Conservation (phyloP, 331 rosid species). For the Saraca asoca region DNA sequence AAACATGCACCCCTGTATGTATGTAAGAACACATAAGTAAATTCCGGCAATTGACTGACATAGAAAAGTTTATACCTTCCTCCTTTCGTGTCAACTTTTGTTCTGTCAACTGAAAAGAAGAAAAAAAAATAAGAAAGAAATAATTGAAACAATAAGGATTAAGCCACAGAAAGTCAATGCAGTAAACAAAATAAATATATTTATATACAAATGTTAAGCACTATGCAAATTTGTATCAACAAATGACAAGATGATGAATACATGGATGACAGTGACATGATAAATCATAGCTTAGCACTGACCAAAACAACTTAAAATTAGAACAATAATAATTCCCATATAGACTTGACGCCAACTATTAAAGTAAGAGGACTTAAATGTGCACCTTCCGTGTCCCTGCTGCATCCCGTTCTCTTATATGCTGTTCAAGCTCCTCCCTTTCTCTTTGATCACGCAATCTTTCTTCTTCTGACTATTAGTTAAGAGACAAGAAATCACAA, state of each 20-base stretch:
- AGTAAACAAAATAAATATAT: background rate
- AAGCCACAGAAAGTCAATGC: conserved; percentile 19
- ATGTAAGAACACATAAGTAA: background rate
- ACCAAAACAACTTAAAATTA: background rate
- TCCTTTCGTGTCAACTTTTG: conserved; percentile 65
- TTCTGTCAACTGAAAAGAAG: conserved; percentile 63
- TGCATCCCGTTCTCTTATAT: conserved; percentile 79
- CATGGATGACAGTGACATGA: conserved; percentile 2
- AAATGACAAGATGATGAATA: background rate
- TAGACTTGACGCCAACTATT: conserved; percentile 4
- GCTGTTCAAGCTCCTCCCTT: conserved; percentile 79
- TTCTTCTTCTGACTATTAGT: conserved; percentile 85
- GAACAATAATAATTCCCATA: conserved; percentile 13
- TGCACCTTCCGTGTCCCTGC: conserved; percentile 79
- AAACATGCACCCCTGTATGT: conserved; percentile 13
- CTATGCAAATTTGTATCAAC: conserved; percentile 4
- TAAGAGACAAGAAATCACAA: conserved; percentile 28
- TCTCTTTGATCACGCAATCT: conserved; percentile 87
- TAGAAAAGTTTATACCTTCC: conserved; percentile 59
- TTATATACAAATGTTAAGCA: conserved; percentile 1
- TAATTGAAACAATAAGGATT: conserved; percentile 28
- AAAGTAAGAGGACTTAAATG: background rate
- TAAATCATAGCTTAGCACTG: no score
- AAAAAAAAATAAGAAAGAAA: background rate
- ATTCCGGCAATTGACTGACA: conserved; percentile 11